phyloP scores from a whole-genome alignment of 768 basidiomycete species.

The Serendipita sp. region DNA sequence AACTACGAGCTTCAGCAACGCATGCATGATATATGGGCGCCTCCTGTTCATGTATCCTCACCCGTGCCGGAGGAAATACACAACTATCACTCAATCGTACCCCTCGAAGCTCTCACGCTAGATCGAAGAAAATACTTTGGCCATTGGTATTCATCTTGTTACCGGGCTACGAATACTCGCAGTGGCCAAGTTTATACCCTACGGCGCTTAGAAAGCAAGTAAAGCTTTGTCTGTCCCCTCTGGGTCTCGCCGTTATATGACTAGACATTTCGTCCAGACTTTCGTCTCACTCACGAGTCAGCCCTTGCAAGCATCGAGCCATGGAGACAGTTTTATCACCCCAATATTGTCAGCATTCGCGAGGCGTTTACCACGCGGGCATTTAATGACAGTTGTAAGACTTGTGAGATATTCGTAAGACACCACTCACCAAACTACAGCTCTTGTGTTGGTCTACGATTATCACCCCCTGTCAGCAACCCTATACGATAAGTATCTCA shows the following conservation, averaged over 20 bases:
- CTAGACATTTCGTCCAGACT: conserved; percentile 34
- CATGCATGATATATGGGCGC: conserved; percentile 27
- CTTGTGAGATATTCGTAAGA: not conserved
- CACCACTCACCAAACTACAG: conserved; percentile 25
- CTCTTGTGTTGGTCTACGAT: conserved; percentile 80
- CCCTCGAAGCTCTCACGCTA: conserved; percentile 42
- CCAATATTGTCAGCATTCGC: conserved; percentile 61
- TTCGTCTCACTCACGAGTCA: conserved; percentile 59
- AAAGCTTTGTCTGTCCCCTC: not conserved
- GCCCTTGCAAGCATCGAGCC: conserved; percentile 72
- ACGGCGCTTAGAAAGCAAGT: conserved; percentile 74
- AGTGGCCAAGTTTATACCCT: conserved; percentile 70
- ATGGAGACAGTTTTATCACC: conserved; percentile 76
- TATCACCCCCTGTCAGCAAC: conserved; percentile 77
- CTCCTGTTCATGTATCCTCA: conserved; percentile 23
- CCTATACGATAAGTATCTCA: conserved; percentile 62
- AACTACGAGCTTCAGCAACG: conserved; percentile 42
- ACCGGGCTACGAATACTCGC: conserved; percentile 57
- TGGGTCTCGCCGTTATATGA: not conserved
- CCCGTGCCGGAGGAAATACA: conserved; percentile 69
- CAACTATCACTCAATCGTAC: conserved; percentile 76
- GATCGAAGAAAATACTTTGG: conserved; percentile 61
- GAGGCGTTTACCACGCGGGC: conserved; percentile 93
- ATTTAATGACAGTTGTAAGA: conserved; percentile 82
- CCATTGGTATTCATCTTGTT: conserved; percentile 74